Percentiles rank a stretch among this genome's conserved stretches.
Conservation (phyloP, 768 basidiomycete species). For the Pluteus cervinus region DNA sequence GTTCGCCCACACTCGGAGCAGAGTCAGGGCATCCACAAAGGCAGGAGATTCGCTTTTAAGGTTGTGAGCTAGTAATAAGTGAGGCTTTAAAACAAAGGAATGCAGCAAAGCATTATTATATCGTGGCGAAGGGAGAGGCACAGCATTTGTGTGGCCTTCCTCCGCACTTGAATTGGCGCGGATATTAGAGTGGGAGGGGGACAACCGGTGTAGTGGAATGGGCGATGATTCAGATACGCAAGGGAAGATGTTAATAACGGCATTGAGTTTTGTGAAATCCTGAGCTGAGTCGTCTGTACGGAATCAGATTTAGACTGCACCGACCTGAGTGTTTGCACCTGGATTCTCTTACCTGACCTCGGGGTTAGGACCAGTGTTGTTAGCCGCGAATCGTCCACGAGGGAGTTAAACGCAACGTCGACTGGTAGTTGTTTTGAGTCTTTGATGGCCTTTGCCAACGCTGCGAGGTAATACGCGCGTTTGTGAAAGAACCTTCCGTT, state of each 20-base stretch:
- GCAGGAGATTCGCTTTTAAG: constrained; percentile 51
- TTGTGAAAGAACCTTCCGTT: constrained; percentile 91
- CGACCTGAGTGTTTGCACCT: constrained; percentile 10
- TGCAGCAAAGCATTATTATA: constrained; percentile 76
- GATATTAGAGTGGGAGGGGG: constrained; percentile 68
- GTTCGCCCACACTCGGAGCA: constrained; percentile 87
- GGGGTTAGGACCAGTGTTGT: constrained; percentile 60
- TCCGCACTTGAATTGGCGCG: constrained; percentile 16
- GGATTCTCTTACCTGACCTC: constrained; percentile 35
- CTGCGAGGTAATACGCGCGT: constrained; percentile 82
- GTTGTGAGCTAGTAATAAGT: constrained; percentile 49
- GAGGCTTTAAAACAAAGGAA: constrained; percentile 38
- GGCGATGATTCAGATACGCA: constrained; percentile 53
- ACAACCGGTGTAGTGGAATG: constrained; percentile 61
- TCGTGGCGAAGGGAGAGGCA: constrained; percentile 54
- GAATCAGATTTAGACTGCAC: constrained; percentile 18
- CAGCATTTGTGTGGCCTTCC: constrained; percentile 14
- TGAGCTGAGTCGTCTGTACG: constrained; percentile 39
- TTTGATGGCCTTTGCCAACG: constrained; percentile 58
- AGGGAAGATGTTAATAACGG: constrained; percentile 71
- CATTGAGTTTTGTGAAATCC: constrained; percentile 65
- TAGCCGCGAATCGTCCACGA: constrained; percentile 54
- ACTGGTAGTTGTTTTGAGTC: constrained; percentile 43
- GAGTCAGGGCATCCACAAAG: constrained; percentile 67
- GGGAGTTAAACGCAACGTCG: constrained; percentile 55